Base-by-base conservation (phyloP, 306 rosid genomes). In the Albizia julibrissin region DNA sequence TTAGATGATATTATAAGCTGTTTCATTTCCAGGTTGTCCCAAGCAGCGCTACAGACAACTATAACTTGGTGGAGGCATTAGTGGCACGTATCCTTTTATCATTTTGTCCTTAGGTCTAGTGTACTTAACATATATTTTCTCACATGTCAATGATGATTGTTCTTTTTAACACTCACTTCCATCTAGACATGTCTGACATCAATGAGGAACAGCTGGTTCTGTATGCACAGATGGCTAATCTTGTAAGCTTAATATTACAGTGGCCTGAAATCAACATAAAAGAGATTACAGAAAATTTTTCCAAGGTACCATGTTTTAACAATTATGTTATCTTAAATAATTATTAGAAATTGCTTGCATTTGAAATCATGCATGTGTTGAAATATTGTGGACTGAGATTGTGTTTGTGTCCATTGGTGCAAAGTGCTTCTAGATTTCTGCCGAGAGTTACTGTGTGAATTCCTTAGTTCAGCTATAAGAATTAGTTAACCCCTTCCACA, bases 221-320 rank as follows among this genome's bases (percentile, higher is more conserved):
- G 79, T 95, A 91, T 64, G 97, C 95, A 71, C 99, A 93, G 87
- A 95, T 93, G 97, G 98, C 94, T 76, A 95, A 91, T 87, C 95
- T 95, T 81, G 98, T 95, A 80, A 85, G 87, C 74, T 72, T 80
- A 61, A 93, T 93, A 81, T 88, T 95, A 56, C 92, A 89, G 54
- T 87, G 90, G 95, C 90, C 98, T 19, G 93, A 88, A 71, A 79
- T 89, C 85, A 84, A 89, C 83, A 88, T 92, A 50, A 93, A 90
- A 85, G 96, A 92, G 88, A 92, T 89, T 71, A 91, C 99, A 14
- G 94, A 87, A 74, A 85, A 76, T 73, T 95, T 95, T 83, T 92
- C 98, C 66, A 93, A 89, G 98, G 99, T 95, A 59, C 78, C 66
- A 13, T 44, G 39, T 69, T 81, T 72, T 72, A 26, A 70, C 19